phyloP scores from a whole-genome alignment of 768 basidiomycete species.

The Pleurotus citrinopileatus region DNA sequence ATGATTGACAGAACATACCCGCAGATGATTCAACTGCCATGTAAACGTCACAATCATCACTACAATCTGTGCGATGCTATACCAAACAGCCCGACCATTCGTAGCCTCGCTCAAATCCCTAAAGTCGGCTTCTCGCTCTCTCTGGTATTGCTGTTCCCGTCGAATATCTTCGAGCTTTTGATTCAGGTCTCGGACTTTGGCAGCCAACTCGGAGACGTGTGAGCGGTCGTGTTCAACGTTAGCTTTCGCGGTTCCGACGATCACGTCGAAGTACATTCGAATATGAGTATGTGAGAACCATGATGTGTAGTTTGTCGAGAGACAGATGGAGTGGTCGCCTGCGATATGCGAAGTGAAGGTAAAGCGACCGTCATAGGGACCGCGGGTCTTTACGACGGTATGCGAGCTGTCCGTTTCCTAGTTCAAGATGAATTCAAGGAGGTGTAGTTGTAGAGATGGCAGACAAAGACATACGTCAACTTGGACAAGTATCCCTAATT shows the following conservation, averaged over 20 bases:
- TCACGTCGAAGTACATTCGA: constrained; percentile 91
- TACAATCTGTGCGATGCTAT: constrained; percentile 83
- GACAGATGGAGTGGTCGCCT: constrained; percentile 96
- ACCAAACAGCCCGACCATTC: constrained; percentile 94
- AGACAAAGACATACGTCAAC: constrained; percentile 65
- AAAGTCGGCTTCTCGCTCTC: constrained; percentile 91
- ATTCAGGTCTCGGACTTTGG: constrained; percentile 90
- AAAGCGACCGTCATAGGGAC: constrained; percentile 87
- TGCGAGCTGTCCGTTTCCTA: constrained; percentile 88
- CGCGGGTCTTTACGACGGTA: constrained; percentile 83
- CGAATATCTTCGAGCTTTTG: constrained; percentile 90
- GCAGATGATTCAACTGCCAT: constrained; percentile 93
- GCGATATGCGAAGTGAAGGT: constrained; percentile 98
- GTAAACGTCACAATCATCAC: constrained; percentile 82
- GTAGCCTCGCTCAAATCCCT: constrained; percentile 85
- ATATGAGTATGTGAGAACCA: constrained; percentile 90
- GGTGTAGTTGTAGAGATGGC: background rate
- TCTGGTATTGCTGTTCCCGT: constrained; percentile 95
- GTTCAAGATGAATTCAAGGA: constrained; percentile 2
- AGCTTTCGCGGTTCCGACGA: constrained; percentile 83
- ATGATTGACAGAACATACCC: constrained; percentile 44
- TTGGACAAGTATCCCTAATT: constrained; percentile 86
- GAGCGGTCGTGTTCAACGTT: constrained; percentile 86
- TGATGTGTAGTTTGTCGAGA: constrained; percentile 88
- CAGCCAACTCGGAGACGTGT: constrained; percentile 78